Percentiles rank a stretch among this genome's conserved stretches.
These are phyloP conservation scores for Globisporangium mamillatum DNA, from an alignment of 352 stramenopile genomes.

Conservation along the genomic window DNA sequence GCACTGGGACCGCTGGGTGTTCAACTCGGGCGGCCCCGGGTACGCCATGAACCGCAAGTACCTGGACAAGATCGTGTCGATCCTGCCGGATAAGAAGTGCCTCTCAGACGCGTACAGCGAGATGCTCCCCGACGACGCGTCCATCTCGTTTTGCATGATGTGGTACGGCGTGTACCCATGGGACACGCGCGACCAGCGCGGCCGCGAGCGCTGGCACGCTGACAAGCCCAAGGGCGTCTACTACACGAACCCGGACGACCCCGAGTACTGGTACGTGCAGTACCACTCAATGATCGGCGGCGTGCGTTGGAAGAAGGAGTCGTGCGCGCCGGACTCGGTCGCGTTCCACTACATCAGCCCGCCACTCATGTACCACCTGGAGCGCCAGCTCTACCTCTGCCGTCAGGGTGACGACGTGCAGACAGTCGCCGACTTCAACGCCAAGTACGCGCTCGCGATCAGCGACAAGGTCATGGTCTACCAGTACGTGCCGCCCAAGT, in stretches of 20 bases:
- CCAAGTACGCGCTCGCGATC: slow-evolving; percentile 48
- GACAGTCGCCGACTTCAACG: slow-evolving; percentile 51
- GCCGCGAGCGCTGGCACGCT: slow-evolving; percentile 77
- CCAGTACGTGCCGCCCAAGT: slow-evolving; percentile 25
- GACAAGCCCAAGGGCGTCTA: slow-evolving; percentile 70
- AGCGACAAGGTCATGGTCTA: slow-evolving; percentile 45
- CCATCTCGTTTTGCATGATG: slow-evolving; percentile 87
- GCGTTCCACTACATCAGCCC: slow-evolving; percentile 79
- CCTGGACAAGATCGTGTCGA: slow-evolving; percentile 62
- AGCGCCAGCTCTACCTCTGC: slow-evolving; percentile 69
- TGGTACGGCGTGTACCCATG: slow-evolving; percentile 70
- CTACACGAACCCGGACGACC: slow-evolving; percentile 48
- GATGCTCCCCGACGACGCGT: slow-evolving; percentile 76
- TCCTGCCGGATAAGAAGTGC: slow-evolving; percentile 51
- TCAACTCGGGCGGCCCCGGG: slow-evolving; percentile 75
- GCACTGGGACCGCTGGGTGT: slow-evolving; percentile 71
- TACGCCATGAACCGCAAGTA: slow-evolving; percentile 81
- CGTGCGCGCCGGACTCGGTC: slow-evolving; percentile 59
- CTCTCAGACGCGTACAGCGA: slow-evolving; percentile 62
- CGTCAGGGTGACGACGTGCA: slow-evolving; percentile 43
- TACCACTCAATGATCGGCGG: slow-evolving; percentile 74
- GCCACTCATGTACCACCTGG: slow-evolving; percentile 74
- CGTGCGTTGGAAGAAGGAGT: slow-evolving; percentile 45
- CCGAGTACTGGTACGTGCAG: slow-evolving; percentile 67
- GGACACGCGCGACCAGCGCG: slow-evolving; percentile 63